Base-by-base conservation (phyloP, 805 yeast genomes). In the Dipodascopsis tothii region DNA sequence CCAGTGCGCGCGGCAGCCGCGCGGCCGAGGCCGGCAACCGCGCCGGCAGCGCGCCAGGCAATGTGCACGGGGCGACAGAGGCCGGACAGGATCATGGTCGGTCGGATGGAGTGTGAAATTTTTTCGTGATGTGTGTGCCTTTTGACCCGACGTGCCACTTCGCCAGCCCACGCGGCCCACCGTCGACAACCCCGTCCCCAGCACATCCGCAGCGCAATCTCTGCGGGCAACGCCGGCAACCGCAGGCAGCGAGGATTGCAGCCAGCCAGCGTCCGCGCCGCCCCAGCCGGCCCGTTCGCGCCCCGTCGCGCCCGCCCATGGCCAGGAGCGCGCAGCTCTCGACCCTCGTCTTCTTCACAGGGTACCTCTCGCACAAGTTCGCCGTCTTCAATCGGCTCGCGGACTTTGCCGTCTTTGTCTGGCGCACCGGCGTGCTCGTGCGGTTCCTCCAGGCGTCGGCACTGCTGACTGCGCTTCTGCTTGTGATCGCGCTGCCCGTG, bases 1-100 rank as follows among this genome's bases (percentile, higher is more conserved):
- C 63, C 72, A 20, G 61, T 65, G 32, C 53, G 59, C 9, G 45
- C 50, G 4, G 63, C 66, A 32, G 60, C 67, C 22, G 46, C 46
- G 16, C 14, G 11, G n/a, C n/a, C 9, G 11, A 27, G 11, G 32
- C 32, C 32, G n/a, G 32, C 32, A 27, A n/a, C 32, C 32, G n/a
- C n/a, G n/a, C n/a, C n/a, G n/a, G n/a, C n/a, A n/a, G n/a, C n/a
- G n/a, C n/a, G n/a, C n/a, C n/a, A n/a, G n/a, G n/a, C n/a, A n/a
- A n/a, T n/a, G n/a, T n/a, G n/a, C n/a, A n/a, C n/a, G n/a, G n/a
- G n/a, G n/a, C n/a, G n/a, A n/a, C n/a, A n/a, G n/a, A n/a, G n/a
- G n/a, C n/a, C n/a, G n/a, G n/a, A n/a, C n/a, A n/a, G n/a, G n/a
- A n/a, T n/a, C n/a, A 11, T n/a, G n/a, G 32, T 27, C 32, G 32